Evolutionary conservation across 768 basidiomycete species (phyloP), one percentile per base, ranked within the genome.

Genomic region (Amanita phalloides): DNA sequence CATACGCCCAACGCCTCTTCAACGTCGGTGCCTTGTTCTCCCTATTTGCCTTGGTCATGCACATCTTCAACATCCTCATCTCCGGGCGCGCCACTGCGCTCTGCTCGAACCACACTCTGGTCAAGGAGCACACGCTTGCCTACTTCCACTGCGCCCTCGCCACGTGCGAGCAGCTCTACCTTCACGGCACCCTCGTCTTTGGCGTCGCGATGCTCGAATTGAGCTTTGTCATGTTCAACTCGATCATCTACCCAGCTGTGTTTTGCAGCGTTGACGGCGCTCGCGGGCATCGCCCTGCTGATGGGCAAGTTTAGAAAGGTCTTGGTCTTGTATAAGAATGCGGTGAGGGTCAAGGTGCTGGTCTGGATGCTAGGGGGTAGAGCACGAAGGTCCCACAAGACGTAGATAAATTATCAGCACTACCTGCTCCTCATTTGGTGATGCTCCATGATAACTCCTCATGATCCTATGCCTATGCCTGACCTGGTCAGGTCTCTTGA

Each of bases 91-190:
- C 60, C 11, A 59, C 62, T 23, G 59, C 59, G 23, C 57, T 63
- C 33, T 53, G 61, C 36, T 56, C 64, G 2, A 61, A 59, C 25
- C 57, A 60, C 43, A 14, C 56, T 17, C n/a, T 47, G 2, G 35
- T 46, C 45, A 46, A 45, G 26, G 45, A 49, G 11, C 36, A 58
- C 53, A 54, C 59, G 48, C 17, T 58, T 3, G 51, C 55, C 14
- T 65, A 64, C 48, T 65, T 66, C 55, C 57, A 54, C 7, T 59
- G 61, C 48, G 64, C 64, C 38, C 58, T 66, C 10, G 54, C 46
- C 6, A 56, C 63, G 3, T 67, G 63, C 53, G 64, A 63, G 39
- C 66, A 69, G 38, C 59, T 69, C 23, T 66, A 69, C 49, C 55
- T 66, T 7, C 41, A 64, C 3, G 66, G 61, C 2, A 64, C 61